phyloP scores from a whole-genome alignment of 1,284 basidiomycete genomes.

The Phellopilus nigrolimitatus region DNA sequence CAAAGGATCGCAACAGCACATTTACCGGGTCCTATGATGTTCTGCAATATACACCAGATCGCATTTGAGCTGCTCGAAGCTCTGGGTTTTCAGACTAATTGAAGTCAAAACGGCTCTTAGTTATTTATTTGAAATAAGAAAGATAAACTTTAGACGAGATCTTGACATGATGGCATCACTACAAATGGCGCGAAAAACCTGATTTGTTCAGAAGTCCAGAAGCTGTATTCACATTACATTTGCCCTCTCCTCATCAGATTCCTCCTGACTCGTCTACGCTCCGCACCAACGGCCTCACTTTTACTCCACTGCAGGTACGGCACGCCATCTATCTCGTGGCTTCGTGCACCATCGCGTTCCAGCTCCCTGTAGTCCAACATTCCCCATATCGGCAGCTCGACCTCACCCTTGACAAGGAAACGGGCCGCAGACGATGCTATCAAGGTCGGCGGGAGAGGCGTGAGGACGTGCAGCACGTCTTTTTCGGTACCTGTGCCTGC shows the following conservation, averaged over 20 bases:
- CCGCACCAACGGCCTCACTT: constrained; percentile 60
- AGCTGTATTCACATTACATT: too few relatives aligned
- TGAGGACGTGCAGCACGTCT: constrained; percentile 61
- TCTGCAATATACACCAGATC: too few relatives aligned
- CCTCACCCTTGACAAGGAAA: constrained; percentile 75
- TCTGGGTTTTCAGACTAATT: too few relatives aligned
- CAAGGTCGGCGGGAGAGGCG: constrained; percentile 53
- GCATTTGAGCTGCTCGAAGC: too few relatives aligned
- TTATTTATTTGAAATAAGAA: too few relatives aligned
- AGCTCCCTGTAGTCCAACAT: constrained; percentile 69
- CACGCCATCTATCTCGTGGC: constrained; percentile 54
- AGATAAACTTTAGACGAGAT: too few relatives aligned
- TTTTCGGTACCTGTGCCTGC: constrained; percentile 6
- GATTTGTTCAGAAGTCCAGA: too few relatives aligned
- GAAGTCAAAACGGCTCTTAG: too few relatives aligned
- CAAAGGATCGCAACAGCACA: too few relatives aligned
- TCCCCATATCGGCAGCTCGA: constrained; percentile 85
- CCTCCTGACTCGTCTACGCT: constrained; percentile 70
- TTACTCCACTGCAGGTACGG: constrained; percentile 83
- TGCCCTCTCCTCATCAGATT: constrained; percentile 86
- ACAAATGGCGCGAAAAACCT: too few relatives aligned
- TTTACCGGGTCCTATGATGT: too few relatives aligned
- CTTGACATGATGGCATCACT: too few relatives aligned
- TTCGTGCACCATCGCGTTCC: constrained; percentile 44
- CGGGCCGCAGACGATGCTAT: constrained; percentile 36